Evolutionary conservation across 352 stramenopile species (phyloP).

Genomic region (Pythium apleroticum): DNA sequence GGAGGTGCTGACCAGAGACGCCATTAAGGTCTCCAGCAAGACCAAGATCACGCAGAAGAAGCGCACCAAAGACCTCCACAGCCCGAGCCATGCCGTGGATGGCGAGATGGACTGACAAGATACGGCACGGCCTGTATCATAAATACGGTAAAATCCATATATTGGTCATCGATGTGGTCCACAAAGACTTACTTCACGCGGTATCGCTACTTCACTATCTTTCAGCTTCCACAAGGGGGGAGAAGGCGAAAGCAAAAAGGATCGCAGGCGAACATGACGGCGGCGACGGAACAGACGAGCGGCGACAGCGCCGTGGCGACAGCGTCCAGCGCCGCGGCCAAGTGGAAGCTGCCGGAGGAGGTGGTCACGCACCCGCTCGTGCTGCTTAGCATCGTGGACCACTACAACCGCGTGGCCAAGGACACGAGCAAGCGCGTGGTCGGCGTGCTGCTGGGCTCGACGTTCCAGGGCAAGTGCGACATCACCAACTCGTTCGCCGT

Average conservation of each 20-base stretch:
- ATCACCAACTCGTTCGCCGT: conserved; percentile 95
- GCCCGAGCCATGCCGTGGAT: neutral
- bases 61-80: conserved; percentile 27
- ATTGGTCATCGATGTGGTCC: conserved; percentile 5
- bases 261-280: conserved; percentile 22
- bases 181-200: conserved; percentile 17
- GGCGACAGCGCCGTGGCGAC: conserved; percentile 1
- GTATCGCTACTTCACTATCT: conserved; percentile 32
- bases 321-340: conserved; percentile 11
- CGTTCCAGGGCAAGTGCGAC: conserved; percentile 93
- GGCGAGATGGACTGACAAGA: conserved; percentile 9
- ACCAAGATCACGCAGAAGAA: conserved; percentile 61
- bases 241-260: conserved; percentile 11
- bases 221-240: conserved; percentile 13
- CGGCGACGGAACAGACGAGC: conserved; percentile 12
- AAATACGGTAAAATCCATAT: conserved; percentile 1
- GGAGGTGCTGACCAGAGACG: conserved; percentile 55
- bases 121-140: neutral
- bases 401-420: conserved; percentile 99
- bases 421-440: conserved; percentile 99
- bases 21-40: conserved; percentile 64
- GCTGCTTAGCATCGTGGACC: conserved; percentile 97
- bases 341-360: conserved; percentile 78
- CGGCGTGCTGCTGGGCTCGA: conserved; percentile 96
- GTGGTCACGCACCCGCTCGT: conserved; percentile 99